Percentiles rank a stretch among this genome's conserved stretches.
phyloP scores from a whole-genome alignment of 2,329 filamentous ascomycete genomes.

The Knufia petricola region DNA sequence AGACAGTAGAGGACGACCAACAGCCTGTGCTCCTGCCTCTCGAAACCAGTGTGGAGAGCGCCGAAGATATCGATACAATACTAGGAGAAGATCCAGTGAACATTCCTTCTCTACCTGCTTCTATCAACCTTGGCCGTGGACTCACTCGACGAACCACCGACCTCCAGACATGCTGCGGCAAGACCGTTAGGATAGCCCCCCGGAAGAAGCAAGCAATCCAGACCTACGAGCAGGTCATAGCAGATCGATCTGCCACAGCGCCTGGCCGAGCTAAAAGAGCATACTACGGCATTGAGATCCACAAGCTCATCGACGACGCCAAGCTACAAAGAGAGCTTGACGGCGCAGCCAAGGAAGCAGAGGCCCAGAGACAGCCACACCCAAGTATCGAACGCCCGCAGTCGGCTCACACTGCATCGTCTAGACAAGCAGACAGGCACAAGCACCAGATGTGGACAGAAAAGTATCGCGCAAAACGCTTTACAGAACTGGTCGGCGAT shows the following conservation, averaged over 20 bases:
- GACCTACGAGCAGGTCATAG: slow-evolving; percentile 46
- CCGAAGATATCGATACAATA: slow-evolving; percentile 28
- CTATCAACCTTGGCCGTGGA: slow-evolving; percentile 12
- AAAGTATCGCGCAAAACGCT: slow-evolving; percentile 86
- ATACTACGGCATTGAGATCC: slow-evolving; percentile 91
- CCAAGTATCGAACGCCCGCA: slow-evolving; percentile 23
- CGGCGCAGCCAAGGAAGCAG: slow-evolving; percentile 20
- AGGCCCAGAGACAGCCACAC: slow-evolving; percentile 23
- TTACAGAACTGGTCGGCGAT: slow-evolving; percentile 88
- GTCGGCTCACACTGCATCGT: slow-evolving; percentile 19
- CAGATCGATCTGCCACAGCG: slow-evolving; percentile 41
- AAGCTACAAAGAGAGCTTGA: slow-evolving; percentile 45
- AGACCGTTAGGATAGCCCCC: slow-evolving; percentile 33
- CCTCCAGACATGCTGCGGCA: slow-evolving; percentile 42
- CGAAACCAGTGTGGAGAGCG: not conserved
- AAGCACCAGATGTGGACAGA: slow-evolving; percentile 68
- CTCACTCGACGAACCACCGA: slow-evolving; percentile 22
- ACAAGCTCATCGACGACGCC: slow-evolving; percentile 64
- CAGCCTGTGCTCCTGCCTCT: not conserved
- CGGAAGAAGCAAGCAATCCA: slow-evolving; percentile 29
- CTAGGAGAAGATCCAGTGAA: not conserved
- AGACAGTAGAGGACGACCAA: slow-evolving; percentile 21
- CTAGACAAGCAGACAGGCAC: slow-evolving; percentile 27
- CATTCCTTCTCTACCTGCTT: not conserved
- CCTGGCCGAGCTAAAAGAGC: slow-evolving; percentile 48